Base-by-base conservation (phyloP, 1,284 basidiomycete genomes). In the Leccinum angustisporum region DNA sequence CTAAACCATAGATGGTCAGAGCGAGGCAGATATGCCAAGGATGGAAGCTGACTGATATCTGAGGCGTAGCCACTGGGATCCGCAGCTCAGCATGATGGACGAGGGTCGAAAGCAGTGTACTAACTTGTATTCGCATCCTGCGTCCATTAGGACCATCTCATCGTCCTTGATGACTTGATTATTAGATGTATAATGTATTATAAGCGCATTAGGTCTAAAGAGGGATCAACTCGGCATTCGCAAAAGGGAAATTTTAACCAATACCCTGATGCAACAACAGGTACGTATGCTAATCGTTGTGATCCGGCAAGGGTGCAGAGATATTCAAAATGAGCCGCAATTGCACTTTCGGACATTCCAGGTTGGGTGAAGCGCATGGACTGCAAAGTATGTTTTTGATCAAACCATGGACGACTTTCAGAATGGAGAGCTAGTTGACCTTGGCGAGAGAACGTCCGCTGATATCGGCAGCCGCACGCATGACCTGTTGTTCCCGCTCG, bases 141-240 rank as follows among this genome's bases (percentile, higher is more conserved):
- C 95, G 67, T 98, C 95, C 61, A 97, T 86, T 8, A 97, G 80
- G 6, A 97, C 82, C 65, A 95, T 78, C 67, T 97, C 94, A n/a
- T 81, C 85, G 3, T 85, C 76, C 48, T 83, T 79, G 7, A 95
- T 77, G 33, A 90, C 70, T 62, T 92, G 91, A 73, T 96, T 89
- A 73, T 97, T 97, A 33, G 88, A 83, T 1, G 94, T 96, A 72
- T 97, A 97, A 69, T 98, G 95, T 64, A 98, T 95, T 38, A 94
- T 89, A 1, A 96, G 80, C 2, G 91, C 86, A 70, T 97, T 96
- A 3, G 90, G 83, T 34, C 92, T 94, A 63, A 54, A 61, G 52
- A 34, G 13, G 43, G 6, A 53, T 73, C 33, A 73, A 54, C 13
- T 33, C 9, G 8, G 11, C 31, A 13, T 46, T 51, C 40, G 2